Percentiles rank a stretch among this genome's conserved stretches.
phyloP scores from a whole-genome alignment of 1,284 basidiomycete genomes.

The Kwoniella shivajii region DNA sequence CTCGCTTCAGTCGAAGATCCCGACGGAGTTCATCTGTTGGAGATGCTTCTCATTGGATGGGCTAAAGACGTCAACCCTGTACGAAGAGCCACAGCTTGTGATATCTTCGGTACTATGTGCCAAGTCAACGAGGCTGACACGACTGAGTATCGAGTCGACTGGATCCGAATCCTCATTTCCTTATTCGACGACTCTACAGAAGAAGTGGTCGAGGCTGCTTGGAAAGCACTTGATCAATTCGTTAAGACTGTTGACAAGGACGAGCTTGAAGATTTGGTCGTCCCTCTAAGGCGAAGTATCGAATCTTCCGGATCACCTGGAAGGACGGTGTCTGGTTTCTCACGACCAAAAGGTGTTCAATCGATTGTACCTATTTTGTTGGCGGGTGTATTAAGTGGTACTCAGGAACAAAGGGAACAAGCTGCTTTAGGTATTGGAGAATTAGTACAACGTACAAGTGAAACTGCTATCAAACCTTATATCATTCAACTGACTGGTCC shows the following conservation, averaged over 20 bases:
- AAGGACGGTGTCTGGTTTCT: conserved; percentile 80
- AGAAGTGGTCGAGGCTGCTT: conserved; percentile 78
- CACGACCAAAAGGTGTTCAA: conserved; percentile 83
- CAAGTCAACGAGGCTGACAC: conserved; percentile 74
- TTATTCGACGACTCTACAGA: conserved; percentile 78
- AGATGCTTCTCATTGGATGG: conserved; percentile 89
- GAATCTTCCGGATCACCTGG: conserved; percentile 83
- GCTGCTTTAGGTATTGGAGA: conserved; percentile 94
- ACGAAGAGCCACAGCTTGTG: conserved; percentile 75
- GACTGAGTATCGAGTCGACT: conserved; percentile 84
- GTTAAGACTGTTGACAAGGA: conserved; percentile 92
- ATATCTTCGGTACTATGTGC: conserved; percentile 78
- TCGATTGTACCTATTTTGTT: conserved; percentile 87
- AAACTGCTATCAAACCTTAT: conserved; percentile 89
- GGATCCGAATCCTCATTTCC: conserved; percentile 89
- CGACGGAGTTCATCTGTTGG: conserved; percentile 83
- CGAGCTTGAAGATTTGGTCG: conserved; percentile 84
- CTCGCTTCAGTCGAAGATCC: conserved; percentile 75
- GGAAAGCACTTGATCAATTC: conserved; percentile 80
- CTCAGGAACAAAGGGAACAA: conserved; percentile 69
- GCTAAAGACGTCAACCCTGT: conserved; percentile 71
- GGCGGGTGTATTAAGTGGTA: conserved; percentile 64
- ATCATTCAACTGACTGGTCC: conserved; percentile 96
- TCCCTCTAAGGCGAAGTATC: conserved; percentile 84
- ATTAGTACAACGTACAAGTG: conserved; percentile 85